Percentiles rank a stretch among this genome's conserved stretches.
phyloP scores from a whole-genome alignment of 75 land plant species.

The Pinus tabuliformis region DNA sequence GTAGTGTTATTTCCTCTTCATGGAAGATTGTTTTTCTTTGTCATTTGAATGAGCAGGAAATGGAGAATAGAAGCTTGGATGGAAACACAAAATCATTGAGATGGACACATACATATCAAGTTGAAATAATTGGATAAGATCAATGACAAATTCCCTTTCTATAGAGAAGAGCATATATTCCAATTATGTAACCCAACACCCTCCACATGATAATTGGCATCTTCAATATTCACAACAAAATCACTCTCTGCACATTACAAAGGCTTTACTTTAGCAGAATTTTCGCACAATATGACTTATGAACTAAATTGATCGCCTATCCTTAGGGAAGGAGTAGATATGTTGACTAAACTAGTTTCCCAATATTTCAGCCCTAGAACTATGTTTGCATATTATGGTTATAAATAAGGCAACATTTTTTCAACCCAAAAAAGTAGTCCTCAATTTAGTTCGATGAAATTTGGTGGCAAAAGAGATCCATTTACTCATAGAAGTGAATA shows the following conservation, averaged over 20 bases:
- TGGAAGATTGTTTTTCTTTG: background rate
- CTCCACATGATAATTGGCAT: background rate
- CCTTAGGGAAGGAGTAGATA: too few species aligned
- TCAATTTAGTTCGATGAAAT: constrained; percentile 16
- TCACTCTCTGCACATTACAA: background rate
- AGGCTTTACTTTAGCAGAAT: background rate
- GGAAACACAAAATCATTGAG: constrained; percentile 69
- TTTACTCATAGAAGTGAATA: constrained; percentile 58
- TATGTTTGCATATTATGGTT: constrained; percentile 34
- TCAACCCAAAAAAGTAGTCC: constrained; percentile 61
- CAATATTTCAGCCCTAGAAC: background rate
- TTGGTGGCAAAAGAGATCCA: constrained; percentile 7
- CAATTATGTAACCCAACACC: constrained; percentile 22
- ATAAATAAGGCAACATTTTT: constrained; percentile 25
- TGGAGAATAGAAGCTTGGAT: constrained; percentile 18
- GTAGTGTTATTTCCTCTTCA: too few species aligned
- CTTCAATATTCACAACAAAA: background rate
- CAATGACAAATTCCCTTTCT: constrained; percentile 22
- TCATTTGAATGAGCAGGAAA: constrained; percentile 4
- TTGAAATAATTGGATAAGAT: constrained; percentile 28
- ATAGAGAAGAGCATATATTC: constrained; percentile 29
- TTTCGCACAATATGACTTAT: background rate
- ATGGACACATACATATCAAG: constrained; percentile 52
- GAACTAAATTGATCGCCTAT: too few species aligned
- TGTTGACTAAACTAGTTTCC: background rate